Conservation (phyloP, 225 moss, liverwort and hornwort genomes). For the Pseudoscleropodium purum region DNA sequence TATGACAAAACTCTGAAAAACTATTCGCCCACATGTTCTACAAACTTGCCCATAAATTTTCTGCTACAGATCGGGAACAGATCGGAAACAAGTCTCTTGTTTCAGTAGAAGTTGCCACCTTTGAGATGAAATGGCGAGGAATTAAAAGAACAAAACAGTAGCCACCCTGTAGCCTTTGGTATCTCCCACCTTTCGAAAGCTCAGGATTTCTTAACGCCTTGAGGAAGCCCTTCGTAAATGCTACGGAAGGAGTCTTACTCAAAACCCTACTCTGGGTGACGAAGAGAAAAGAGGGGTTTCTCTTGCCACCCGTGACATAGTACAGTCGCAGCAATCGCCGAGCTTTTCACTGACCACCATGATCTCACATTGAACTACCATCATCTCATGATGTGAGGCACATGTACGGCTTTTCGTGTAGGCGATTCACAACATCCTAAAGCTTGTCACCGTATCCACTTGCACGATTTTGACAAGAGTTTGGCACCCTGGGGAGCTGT, state of each 20-base stretch:
- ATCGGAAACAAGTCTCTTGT: background rate
- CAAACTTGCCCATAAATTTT: no score
- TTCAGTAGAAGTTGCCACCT: background rate
- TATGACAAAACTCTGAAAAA: background rate
- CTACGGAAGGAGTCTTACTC: background rate
- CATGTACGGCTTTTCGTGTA: background rate
- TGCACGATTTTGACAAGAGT: slow-evolving; percentile 28
- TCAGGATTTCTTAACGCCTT: background rate
- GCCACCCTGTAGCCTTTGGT: background rate
- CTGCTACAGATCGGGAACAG: background rate
- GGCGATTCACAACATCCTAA: background rate
- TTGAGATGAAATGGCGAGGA: background rate
- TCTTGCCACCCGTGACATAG: background rate
- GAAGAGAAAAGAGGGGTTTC: background rate
- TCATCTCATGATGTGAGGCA: background rate
- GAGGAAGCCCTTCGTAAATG: background rate
- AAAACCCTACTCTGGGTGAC: background rate
- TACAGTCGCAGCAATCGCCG: background rate
- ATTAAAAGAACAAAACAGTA: no score
- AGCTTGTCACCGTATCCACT: slow-evolving; percentile 12
- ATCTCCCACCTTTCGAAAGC: background rate
- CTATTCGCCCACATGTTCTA: background rate
- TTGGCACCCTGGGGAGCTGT: slow-evolving; percentile 28
- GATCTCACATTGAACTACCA: background rate
- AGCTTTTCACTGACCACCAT: background rate